Evolutionary conservation across 768 basidiomycete genomes (phyloP), one percentile per base, ranked within the genome.

Genomic region (Termitomyces heimii): DNA sequence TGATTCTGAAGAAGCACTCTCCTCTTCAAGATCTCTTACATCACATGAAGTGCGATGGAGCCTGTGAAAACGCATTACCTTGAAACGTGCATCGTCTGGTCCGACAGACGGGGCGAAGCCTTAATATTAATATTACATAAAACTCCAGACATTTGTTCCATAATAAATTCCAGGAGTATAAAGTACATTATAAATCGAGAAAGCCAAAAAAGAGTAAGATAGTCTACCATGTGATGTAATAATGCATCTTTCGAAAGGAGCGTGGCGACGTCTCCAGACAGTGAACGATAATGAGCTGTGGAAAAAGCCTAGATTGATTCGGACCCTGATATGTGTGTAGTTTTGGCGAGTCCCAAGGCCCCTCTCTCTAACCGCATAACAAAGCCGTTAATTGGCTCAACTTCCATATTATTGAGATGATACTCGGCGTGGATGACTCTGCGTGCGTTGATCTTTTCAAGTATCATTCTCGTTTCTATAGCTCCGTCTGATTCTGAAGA

Each of bases 391-490:
- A 90, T 70, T 32, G 77, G 73, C 63, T 91, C 89, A 44, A 76
- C 68, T 69, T 91, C 88, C 37, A 91, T 70, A 63, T 84, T 88
- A 62, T 88, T 83, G 55, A 87, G 75, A 16, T 73, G 73, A 65
- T 85, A 86, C 68, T 91, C 89, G 31, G 77, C 70, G 60, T 89
- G 86, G 4, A 90, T 78, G 51, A 90, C 75, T 39, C 82, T 78
- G 24, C 88, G 76, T 8, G 86, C 86, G 54, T 90, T 90, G 65
- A 86, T 79, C 65, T 88, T 86, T 57, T 83, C 76, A 42, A 85
- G 68, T 45, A 88, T 78, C 77, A 82, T 77, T 61, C 70, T 78
- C 35, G 76, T 77, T 60, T 79, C 79, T 16, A 63, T 54, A 12
- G 64, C 67, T 44, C 67, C 70, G 57, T 79, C 77, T 5, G 65